Evolutionary conservation across 345 rosid species (phyloP).

Genomic region (Eucalyptus victrix): DNA sequence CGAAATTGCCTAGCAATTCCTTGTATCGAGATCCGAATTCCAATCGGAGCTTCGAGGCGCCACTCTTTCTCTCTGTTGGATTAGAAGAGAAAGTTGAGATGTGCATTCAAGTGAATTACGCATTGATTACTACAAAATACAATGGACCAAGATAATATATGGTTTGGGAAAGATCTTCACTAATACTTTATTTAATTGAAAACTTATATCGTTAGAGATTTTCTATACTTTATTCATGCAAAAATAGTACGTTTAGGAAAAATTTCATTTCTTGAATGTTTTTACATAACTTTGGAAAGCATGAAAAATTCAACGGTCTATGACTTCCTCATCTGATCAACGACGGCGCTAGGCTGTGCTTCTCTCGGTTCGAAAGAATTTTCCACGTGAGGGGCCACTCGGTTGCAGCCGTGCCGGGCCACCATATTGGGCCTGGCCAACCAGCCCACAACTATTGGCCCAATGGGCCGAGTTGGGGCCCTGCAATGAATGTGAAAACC

Average conservation of each 20-base stretch:
- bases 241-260: not conserved
- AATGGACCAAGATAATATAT: not conserved
- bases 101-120: not conserved
- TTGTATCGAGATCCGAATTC: not conserved
- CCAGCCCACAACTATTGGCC: not conserved
- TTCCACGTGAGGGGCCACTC: slow-evolving; percentile 73
- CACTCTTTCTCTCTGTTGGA: not conserved
- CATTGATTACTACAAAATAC: not conserved
- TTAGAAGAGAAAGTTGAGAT: not conserved
- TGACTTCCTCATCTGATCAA: slow-evolving; percentile 81
- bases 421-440: not conserved
- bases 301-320: slow-evolving; percentile 25
- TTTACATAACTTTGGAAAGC: slow-evolving; percentile 31
- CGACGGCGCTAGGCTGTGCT: slow-evolving; percentile 65
- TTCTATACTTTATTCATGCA: not conserved
- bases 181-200: not conserved
- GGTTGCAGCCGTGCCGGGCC: slow-evolving; percentile 13
- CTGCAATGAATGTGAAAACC: not conserved
- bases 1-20: not conserved
- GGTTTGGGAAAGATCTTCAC: not conserved
- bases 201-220: not conserved
- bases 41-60: not conserved
- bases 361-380: slow-evolving; percentile 70
- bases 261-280: not conserved
- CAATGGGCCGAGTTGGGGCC: not conserved